phyloP scores from a whole-genome alignment of 2,329 filamentous ascomycete genomes.

The Aureobasidium sp. region DNA sequence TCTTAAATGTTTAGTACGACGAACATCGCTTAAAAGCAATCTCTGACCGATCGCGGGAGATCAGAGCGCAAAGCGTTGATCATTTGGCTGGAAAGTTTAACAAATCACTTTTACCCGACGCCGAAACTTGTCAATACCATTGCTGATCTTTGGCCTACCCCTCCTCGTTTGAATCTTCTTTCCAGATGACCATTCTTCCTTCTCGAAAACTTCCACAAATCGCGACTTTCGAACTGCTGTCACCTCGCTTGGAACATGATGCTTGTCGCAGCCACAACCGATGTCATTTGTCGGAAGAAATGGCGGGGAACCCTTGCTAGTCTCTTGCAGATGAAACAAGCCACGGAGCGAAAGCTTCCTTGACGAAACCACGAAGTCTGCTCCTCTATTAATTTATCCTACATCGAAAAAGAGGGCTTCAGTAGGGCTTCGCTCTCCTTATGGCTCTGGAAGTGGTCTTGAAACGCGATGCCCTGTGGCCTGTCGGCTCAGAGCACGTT shows the following conservation, averaged over 20 bases:
- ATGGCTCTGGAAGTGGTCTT: background rate
- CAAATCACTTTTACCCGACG: background rate
- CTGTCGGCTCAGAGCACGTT: conserved; percentile 1
- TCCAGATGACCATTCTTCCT: background rate
- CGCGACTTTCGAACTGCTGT: background rate
- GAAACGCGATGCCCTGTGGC: conserved; percentile 8
- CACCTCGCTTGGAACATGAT: background rate
- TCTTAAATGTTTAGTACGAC: background rate
- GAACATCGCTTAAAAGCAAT: background rate
- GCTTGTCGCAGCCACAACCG: background rate
- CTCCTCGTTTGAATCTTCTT: background rate
- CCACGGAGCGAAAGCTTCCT: conserved; percentile 4
- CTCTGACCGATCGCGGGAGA: background rate
- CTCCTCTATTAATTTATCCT: conserved; percentile 11
- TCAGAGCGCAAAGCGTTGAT: background rate
- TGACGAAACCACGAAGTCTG: conserved; percentile 3
- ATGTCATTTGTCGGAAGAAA: background rate
- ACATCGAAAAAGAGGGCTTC: background rate
- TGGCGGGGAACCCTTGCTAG: conserved; percentile 14
- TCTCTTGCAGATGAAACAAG: conserved; percentile 11
- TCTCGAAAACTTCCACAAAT: conserved; percentile 7
- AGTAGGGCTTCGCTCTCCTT: background rate
- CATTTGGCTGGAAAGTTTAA: background rate
- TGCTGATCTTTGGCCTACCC: background rate
- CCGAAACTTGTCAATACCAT: background rate